These are phyloP conservation scores for Apiospora malaysiana DNA, from an alignment of 2,329 filamentous ascomycete species.

Conservation along the genomic window DNA sequence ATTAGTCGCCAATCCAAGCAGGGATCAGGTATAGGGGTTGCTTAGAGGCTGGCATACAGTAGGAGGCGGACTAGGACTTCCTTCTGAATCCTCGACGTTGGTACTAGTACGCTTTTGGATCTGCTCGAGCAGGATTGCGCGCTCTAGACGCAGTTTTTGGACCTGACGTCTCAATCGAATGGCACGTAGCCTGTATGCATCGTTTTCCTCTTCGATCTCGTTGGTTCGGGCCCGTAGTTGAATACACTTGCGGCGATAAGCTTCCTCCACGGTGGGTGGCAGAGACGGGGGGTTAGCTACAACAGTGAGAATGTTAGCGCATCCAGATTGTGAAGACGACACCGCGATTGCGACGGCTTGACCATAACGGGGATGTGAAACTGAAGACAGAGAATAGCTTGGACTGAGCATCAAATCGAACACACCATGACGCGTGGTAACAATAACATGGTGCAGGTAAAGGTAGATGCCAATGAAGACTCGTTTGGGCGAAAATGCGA, in stretches of 20 bases:
- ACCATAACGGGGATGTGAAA: neutral
- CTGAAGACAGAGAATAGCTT: neutral
- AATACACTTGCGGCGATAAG: constrained; percentile 96
- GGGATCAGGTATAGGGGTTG: constrained; percentile 20
- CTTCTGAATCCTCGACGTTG: constrained; percentile 79
- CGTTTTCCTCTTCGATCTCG: constrained; percentile 92
- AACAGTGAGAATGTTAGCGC: constrained; percentile 33
- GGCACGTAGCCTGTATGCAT: constrained; percentile 79
- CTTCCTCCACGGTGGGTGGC: constrained; percentile 91
- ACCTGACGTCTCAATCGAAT: constrained; percentile 82
- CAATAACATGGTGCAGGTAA: neutral
- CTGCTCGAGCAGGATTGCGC: constrained; percentile 76
- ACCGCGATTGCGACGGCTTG: neutral
- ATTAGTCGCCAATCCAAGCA: constrained; percentile 18
- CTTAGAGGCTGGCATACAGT: constrained; percentile 60
- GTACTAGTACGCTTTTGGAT: constrained; percentile 75
- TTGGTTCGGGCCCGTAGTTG: constrained; percentile 89
- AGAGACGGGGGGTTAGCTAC: constrained; percentile 63
- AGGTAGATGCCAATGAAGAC: neutral
- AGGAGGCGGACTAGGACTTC: constrained; percentile 79
- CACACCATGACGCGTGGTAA: neutral
- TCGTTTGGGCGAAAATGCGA: neutral
- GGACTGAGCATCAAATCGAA: neutral
- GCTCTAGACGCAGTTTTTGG: constrained; percentile 88
- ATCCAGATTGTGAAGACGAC: constrained; percentile 40